Evolutionary conservation across 805 yeast genomes (phyloP).

Genomic region (Ogataea naganishii): DNA sequence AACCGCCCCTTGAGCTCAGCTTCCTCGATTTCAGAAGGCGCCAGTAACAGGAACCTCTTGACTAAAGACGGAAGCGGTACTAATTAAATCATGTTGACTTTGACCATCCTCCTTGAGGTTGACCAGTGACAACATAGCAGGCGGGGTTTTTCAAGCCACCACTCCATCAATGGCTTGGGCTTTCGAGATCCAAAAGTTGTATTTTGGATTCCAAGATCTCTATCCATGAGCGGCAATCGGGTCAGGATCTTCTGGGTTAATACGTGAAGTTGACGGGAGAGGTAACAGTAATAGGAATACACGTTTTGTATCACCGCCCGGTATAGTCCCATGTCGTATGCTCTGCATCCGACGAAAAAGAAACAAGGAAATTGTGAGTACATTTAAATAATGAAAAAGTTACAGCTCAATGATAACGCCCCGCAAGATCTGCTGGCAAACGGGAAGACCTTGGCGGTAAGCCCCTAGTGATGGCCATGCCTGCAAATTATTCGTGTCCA

Average conservation of each 20-base stretch:
- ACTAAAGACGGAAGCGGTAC: constrained; percentile 3
- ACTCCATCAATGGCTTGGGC: constrained; percentile 54
- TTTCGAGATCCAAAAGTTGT: constrained; percentile 52
- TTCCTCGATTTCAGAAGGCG: constrained; percentile 16
- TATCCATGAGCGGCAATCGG: constrained; percentile 40
- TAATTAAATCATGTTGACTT: constrained; percentile 18
- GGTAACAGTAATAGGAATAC: constrained; percentile 10
- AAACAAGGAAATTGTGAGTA: constrained; percentile 33
- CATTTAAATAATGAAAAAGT: constrained; percentile 56
- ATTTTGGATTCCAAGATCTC: constrained; percentile 50
- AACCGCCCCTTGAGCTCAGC: too few relatives aligned
- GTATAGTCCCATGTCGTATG: constrained; percentile 22
- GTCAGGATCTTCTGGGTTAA: constrained; percentile 30
- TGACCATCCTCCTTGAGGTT: constrained; percentile 56
- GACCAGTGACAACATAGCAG: constrained; percentile 44
- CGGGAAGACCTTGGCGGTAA: constrained; percentile 74
- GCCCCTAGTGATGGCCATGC: constrained; percentile 64
- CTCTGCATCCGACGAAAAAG: constrained; percentile 2
- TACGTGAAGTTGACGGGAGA: constrained; percentile 25
- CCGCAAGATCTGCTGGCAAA: constrained; percentile 59
- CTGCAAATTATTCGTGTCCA: constrained; percentile 60
- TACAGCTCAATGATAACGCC: constrained; percentile 38
- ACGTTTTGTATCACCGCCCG: constrained; percentile 19
- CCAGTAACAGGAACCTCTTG: constrained; percentile 13
- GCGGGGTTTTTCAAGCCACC: constrained; percentile 46